These are phyloP conservation scores for Xylaria digitata DNA, from an alignment of 2,329 filamentous ascomycete species.

Conservation along the genomic window DNA sequence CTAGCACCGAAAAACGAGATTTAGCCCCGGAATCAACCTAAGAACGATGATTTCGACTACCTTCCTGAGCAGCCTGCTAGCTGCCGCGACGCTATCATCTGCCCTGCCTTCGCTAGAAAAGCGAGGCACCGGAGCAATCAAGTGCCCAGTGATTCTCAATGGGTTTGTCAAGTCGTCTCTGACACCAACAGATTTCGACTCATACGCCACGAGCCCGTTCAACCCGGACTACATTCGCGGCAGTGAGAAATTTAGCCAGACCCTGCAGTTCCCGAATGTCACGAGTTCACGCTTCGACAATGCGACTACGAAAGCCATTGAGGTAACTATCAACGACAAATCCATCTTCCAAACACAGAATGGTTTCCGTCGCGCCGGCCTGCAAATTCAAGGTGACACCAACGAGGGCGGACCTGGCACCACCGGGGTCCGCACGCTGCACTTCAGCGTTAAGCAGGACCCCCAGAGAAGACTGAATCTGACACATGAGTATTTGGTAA, in stretches of 20 bases:
- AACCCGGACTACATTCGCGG: conserved; percentile 49
- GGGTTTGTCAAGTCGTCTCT: conserved; percentile 45
- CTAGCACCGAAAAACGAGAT: neutral
- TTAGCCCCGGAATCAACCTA: neutral
- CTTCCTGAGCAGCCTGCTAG: conserved; percentile 40
- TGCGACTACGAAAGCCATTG: conserved; percentile 52
- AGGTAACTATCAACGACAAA: conserved; percentile 58
- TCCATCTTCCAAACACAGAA: conserved; percentile 59
- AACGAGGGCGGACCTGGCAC: conserved; percentile 54
- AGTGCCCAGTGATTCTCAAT: conserved; percentile 46
- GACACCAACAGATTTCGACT: conserved; percentile 48
- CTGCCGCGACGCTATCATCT: conserved; percentile 34
- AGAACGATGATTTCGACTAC: conserved; percentile 42
- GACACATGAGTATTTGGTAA: conserved; percentile 51
- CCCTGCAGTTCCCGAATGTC: conserved; percentile 45
- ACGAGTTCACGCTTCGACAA: conserved; percentile 55
- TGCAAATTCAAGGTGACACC: conserved; percentile 56
- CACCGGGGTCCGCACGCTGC: conserved; percentile 47
- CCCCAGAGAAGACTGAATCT: conserved; percentile 46
- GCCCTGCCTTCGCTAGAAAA: conserved; percentile 38
- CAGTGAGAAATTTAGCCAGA: conserved; percentile 46
- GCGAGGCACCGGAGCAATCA: conserved; percentile 44
- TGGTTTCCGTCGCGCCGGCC: conserved; percentile 59
- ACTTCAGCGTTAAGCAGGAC: conserved; percentile 50
- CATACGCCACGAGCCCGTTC: conserved; percentile 49